A percentile compares a stretch with the other conserved stretches of the same genome.
These are phyloP conservation scores for Cymbopogon citratus DNA, from an alignment of 176 grass and related monocot genomes.

Conservation along the genomic window DNA sequence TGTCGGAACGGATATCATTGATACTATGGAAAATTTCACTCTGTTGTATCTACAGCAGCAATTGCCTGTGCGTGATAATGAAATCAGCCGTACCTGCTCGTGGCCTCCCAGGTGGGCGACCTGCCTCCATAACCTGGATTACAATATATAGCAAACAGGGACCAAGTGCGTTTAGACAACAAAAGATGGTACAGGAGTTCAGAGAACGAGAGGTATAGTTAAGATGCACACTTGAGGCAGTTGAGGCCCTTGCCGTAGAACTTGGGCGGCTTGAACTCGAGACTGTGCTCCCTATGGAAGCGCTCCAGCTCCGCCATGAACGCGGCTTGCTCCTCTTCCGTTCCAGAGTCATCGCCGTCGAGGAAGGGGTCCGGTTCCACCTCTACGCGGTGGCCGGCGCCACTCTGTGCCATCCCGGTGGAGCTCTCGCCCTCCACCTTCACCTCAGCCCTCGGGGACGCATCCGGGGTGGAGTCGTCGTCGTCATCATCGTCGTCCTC, in stretches of 20 bases:
- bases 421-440: constrained; percentile 41
- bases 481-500: constrained; percentile 21
- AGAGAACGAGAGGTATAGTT: neutral
- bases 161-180: constrained; percentile 9
- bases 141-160: constrained; percentile 13
- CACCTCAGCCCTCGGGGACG: constrained; percentile 36
- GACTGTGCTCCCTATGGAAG: constrained; percentile 66
- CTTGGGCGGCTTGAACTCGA: constrained; percentile 98
- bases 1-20: neutral
- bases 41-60: neutral
- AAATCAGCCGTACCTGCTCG: constrained; percentile 59
- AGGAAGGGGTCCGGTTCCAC: constrained; percentile 54
- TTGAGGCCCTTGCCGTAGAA: constrained; percentile 98
- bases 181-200: neutral
- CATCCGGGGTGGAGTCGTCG: constrained; percentile 48
- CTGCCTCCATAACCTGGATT: constrained; percentile 97
- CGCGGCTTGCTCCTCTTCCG: constrained; percentile 82
- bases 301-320: constrained; percentile 93
- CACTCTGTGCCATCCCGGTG: constrained; percentile 23
- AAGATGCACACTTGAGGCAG: constrained; percentile 81
- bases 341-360: constrained; percentile 83
- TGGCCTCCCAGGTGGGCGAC: constrained; percentile 91
- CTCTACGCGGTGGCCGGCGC: constrained; percentile 33
- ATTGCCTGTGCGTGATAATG: constrained; percentile 1
- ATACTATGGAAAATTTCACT: neutral